Base-by-base conservation (phyloP, 805 yeast genomes). In the Nakazawaea ishiwadae region DNA sequence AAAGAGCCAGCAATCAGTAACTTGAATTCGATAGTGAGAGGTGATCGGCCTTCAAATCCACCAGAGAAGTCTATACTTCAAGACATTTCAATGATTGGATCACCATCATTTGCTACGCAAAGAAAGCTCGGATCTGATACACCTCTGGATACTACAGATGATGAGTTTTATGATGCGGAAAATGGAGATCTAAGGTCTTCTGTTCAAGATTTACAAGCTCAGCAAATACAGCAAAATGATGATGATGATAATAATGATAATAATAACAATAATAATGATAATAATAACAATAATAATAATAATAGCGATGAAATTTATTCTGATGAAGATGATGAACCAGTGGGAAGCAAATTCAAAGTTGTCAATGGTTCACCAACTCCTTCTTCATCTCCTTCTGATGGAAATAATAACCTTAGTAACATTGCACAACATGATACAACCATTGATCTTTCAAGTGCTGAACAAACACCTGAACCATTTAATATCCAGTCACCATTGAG, bases 81-180 rank as follows among this genome's bases (percentile, higher is more conserved):
- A 5, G 41, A 38, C 6, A 18, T 39, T 7, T 26, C 37, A 11
- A 17, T 23, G 14, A 19, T 26, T 2, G 42, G 37, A n/a, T 19
- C 42, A 16, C 42, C 42, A 12, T 8, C 17, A 3, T 23, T 14
- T 10, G 16, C 31, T 12, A 5, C 12, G 6, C 7, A 7, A 12
- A 14, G 16, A 2, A 21, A 31, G 5, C 31, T 23, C 12, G n/a
- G 27, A 5, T 21, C 35, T 4, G 16, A 19, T 14, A 9, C 9
- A 17, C 20, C 11, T 12, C 14, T 38, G 19, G 38, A 27, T 11
- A 31, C 39, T 18, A 35, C 44, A 4, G 44, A 40, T 31, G 44
- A 40, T 16, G 44, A 40, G 27, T 40, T 35, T 31, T 40, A 19
- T 29, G 44, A 40, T 35, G 44, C 39, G 8, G 39, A 37, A 10